Percentiles rank a stretch among this genome's conserved stretches.
These are phyloP conservation scores for Trifolium pratense DNA, from an alignment of 306 rosid genomes.

Conservation along the genomic window DNA sequence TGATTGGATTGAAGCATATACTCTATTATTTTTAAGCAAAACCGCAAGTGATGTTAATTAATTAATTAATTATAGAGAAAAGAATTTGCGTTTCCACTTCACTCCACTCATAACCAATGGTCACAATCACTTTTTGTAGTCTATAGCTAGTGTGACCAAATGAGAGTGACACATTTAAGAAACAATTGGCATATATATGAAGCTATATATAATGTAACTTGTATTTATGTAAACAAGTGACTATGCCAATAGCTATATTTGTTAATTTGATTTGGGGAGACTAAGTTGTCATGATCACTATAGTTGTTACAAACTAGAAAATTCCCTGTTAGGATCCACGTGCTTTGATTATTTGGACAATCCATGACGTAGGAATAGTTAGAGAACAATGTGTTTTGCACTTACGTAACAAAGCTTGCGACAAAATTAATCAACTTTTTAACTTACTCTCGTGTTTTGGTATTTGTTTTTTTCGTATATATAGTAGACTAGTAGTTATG, in stretches of 20 bases:
- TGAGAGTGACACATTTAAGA: slow-evolving; percentile 17
- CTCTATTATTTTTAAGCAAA: slow-evolving; percentile 22
- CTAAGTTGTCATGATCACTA: neutral
- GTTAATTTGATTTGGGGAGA: slow-evolving; percentile 22
- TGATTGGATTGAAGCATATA: slow-evolving; percentile 30
- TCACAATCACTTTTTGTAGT: slow-evolving; percentile 24
- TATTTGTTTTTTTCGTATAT: slow-evolving; percentile 6
- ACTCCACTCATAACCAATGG: neutral
- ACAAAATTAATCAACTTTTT: slow-evolving; percentile 3
- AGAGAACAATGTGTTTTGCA: slow-evolving; percentile 21
- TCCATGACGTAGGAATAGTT: slow-evolving; percentile 31
- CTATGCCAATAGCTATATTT: slow-evolving; percentile 15
- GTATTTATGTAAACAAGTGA: neutral
- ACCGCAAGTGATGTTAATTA: slow-evolving; percentile 26
- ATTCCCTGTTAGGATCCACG: slow-evolving; percentile 31
- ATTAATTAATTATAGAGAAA: neutral
- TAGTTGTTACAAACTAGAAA: slow-evolving; percentile 33
- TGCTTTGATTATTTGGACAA: slow-evolving; percentile 42
- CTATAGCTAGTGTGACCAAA: neutral
- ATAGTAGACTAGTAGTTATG: neutral
- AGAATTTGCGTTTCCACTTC: slow-evolving; percentile 7
- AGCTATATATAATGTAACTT: slow-evolving; percentile 18
- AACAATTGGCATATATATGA: slow-evolving; percentile 9
- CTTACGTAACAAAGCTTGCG: slow-evolving; percentile 20
- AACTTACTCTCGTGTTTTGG: neutral